Evolutionary conservation across 2,329 filamentous ascomycete genomes (phyloP), one percentile per base, ranked within the genome.

Genomic region (Cladosporium velox): DNA sequence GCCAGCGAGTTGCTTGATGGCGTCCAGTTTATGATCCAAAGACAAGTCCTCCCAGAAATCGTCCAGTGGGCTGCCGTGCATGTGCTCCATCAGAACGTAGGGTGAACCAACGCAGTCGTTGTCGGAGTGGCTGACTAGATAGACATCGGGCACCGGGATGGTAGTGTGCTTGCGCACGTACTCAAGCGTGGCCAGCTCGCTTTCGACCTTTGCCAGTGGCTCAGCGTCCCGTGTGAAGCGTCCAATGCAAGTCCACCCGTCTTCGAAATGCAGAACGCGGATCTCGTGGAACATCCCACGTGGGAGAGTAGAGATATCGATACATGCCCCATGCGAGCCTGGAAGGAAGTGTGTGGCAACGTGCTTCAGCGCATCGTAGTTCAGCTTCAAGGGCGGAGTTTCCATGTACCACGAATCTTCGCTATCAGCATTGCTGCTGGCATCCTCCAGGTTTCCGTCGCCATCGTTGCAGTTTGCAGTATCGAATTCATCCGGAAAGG

Each of bases 51-150:
- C 21, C 47, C 47, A 51, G 12, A 52, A 14, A 6, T 4, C 14
- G 12, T 28, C 12, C 6, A 52, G 24, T 5, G 11, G 49, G 11
- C 28, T 21, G 7, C 49, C 49, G 14, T 52, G 6, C n/a, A 72
- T 24, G 1, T 54, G 38, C 49, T 70, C 66, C 67, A 69, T 68
- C 4, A 70, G 51, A n/a, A 67, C 59, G 32, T 67, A 69, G 1
- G 69, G 12, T 7, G 64, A 60, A n/a, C 68, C 67, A 12, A 68
- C 68, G 0, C 59, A 57, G 41, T 70, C 47, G 14, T 69, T 44
- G 14, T 44, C 57, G n/a, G 66, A 63, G 21, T 38, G n/a, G 41
- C 69, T 67, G 5, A 59, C 55, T 2, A 54, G 8, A 8, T 32
- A 32, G 4, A 30, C 18, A 8, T 32, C 1, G 10, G 51, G 26